Evolutionary conservation across 345 rosid genomes (phyloP).

Genomic region (Zanthoxylum bungeanum): DNA sequence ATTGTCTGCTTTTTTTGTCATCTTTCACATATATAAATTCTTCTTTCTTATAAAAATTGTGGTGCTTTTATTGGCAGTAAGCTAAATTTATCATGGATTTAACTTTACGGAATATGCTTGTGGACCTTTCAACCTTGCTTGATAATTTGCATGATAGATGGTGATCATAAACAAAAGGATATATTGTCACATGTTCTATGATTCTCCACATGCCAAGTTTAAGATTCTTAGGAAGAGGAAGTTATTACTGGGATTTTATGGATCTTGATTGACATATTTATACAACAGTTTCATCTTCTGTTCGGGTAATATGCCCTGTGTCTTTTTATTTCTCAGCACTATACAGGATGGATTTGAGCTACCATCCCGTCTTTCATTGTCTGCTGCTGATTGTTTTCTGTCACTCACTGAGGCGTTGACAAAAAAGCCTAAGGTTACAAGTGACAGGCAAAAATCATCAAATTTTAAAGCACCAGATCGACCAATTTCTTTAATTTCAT

Average conservation of each 20-base stretch:
- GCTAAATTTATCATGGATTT: not conserved
- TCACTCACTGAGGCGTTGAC: slow-evolving; percentile 67
- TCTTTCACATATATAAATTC: not conserved
- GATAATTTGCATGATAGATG: slow-evolving; percentile 6
- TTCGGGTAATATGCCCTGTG: not conserved
- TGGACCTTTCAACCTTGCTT: not conserved
- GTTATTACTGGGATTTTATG: not conserved
- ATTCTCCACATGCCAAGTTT: not conserved
- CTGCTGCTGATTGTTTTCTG: slow-evolving; percentile 89
- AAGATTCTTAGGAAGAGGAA: not conserved
- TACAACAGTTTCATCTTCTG: slow-evolving; percentile 1
- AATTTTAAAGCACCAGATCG: slow-evolving; percentile 28
- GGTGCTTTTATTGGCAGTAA: not conserved
- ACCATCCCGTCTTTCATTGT: slow-evolving; percentile 79
- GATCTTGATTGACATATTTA: not conserved
- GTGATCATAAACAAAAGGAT: not conserved
- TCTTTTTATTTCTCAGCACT: slow-evolving; percentile 42
- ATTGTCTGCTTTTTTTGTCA: not conserved
- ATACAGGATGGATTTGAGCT: slow-evolving; percentile 75
- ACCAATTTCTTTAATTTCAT: slow-evolving; percentile 26
- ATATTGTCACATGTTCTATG: not conserved
- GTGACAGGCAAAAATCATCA: slow-evolving; percentile 32
- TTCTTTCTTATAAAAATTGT: not conserved
- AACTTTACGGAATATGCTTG: not conserved
- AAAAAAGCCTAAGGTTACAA: slow-evolving; percentile 41